Conservation (phyloP, 1,284 basidiomycete genomes). For the Cryptococcus amylolentus region DNA sequence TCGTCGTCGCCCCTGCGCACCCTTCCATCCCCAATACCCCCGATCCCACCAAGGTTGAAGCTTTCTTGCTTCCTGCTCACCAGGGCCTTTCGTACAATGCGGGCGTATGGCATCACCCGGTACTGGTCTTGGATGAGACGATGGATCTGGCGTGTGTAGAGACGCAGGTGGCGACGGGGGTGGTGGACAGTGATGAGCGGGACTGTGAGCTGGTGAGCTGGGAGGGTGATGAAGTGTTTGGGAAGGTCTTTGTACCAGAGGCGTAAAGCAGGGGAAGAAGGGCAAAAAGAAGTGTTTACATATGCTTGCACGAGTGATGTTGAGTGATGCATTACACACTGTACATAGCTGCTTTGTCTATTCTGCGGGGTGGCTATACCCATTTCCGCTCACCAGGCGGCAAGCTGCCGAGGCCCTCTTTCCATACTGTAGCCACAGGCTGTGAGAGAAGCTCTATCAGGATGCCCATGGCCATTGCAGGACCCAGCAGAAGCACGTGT, state of each 20-base stretch:
- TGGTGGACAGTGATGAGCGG: constrained; percentile 29
- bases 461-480: too few species aligned
- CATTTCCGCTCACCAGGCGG: too few species aligned
- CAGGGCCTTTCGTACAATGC: constrained; percentile 80
- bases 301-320: too few species aligned
- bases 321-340: too few species aligned
- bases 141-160: constrained; percentile 50
- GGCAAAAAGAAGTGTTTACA: too few species aligned
- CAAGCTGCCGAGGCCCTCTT: too few species aligned
- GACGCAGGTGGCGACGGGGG: constrained; percentile 44
- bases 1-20: constrained; percentile 77
- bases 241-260: constrained; percentile 29
- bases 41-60: constrained; percentile 57
- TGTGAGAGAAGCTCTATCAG: too few species aligned
- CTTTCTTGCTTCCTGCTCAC: constrained; percentile 68
- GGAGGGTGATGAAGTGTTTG: constrained; percentile 34
- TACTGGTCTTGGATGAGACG: constrained; percentile 44
- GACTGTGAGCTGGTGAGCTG: constrained; percentile 48
- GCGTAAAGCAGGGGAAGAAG: constrained; percentile 1
- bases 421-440: too few species aligned
- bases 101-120: constrained; percentile 69
- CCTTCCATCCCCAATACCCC: constrained; percentile 63
- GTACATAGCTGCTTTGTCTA: too few species aligned
- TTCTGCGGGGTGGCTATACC: too few species aligned
- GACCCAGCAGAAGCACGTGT: too few species aligned